Evolutionary conservation across 169 alveolate genomes (phyloP).

Genomic region (Besnoitia besnoiti): DNA sequence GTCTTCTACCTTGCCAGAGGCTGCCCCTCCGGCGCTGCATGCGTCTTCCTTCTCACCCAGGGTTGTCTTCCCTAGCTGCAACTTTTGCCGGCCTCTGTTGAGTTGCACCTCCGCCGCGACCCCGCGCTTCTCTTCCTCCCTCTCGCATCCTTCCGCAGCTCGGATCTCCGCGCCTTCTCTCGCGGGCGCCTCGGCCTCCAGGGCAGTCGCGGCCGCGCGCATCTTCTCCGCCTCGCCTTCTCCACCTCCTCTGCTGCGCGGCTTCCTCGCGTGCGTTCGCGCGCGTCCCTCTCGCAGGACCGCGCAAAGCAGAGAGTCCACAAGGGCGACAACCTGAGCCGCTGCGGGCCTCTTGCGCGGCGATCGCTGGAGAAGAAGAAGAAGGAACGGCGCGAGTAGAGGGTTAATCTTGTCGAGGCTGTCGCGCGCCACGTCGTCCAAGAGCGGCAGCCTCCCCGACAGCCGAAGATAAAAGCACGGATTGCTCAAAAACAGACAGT

Average conservation of each 20-base stretch:
- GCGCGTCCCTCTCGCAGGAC: neutral
- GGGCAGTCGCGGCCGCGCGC: neutral
- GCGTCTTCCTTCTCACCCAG: neutral
- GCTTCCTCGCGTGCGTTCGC: neutral
- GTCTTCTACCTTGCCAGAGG: too few species aligned
- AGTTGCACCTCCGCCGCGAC: neutral
- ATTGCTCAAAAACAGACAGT: slow-evolving; percentile 70
- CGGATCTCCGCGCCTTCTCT: neutral
- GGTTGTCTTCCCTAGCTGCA: neutral
- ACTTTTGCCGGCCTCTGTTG: neutral
- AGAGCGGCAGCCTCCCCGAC: slow-evolving; percentile 18
- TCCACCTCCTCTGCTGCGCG: neutral
- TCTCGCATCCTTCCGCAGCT: neutral
- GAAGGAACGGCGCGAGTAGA: slow-evolving; percentile 11
- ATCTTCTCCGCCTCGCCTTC: slow-evolving; percentile 5
- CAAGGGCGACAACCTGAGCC: slow-evolving; percentile 8
- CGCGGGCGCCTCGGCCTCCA: too few species aligned
- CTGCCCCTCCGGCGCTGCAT: too few species aligned
- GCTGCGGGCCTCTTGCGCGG: slow-evolving; percentile 42
- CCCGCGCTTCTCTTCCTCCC: neutral
- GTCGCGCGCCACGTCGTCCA: neutral
- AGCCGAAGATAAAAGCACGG: slow-evolving; percentile 23
- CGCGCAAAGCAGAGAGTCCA: neutral
- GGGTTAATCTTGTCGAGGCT: neutral
- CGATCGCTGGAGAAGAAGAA: neutral